Conservation (phyloP, 768 basidiomycete species). For the Mrakia hoshinonis region DNA sequence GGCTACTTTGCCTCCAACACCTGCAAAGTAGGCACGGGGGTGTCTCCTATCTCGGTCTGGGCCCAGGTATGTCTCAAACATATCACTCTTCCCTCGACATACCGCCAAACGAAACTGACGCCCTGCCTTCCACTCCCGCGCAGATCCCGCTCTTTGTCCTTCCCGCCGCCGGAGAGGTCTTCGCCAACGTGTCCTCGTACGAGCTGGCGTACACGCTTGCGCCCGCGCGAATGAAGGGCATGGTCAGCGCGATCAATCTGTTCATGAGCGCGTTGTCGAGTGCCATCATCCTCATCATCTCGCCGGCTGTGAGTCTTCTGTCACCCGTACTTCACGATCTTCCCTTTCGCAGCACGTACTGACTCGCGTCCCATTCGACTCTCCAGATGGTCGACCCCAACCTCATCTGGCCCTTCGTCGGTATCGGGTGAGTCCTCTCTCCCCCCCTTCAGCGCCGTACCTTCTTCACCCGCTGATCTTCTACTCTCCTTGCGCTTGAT, state of each 20-base stretch:
- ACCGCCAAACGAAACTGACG: too few relatives aligned
- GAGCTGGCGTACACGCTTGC: conserved; percentile 40
- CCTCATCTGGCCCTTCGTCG: conserved; percentile 35
- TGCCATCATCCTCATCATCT: conserved; percentile 36
- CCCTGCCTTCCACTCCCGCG: not conserved
- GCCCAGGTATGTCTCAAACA: conserved; percentile 30
- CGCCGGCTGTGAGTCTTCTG: conserved; percentile 6
- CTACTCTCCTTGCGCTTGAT: not conserved
- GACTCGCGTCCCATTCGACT: too few relatives aligned
- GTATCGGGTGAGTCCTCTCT: not conserved
- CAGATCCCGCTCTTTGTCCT: conserved; percentile 32
- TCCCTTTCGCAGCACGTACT: too few relatives aligned
- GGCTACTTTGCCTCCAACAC: conserved; percentile 36
- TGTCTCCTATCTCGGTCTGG: conserved; percentile 28
- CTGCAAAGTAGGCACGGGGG: not conserved
- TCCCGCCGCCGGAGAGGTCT: conserved; percentile 39
- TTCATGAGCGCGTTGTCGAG: conserved; percentile 37
- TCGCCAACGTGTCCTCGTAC: conserved; percentile 39
- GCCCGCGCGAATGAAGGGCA: conserved; percentile 31
- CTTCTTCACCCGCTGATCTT: not conserved
- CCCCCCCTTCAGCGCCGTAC: not conserved
- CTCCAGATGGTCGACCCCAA: conserved; percentile 34
- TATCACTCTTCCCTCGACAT: not conserved
- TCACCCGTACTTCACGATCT: too few relatives aligned
- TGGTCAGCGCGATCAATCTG: not conserved